These are phyloP conservation scores for Fragilariopsis cylindrus DNA, from an alignment of 108 stramenopile species.

Conservation along the genomic window DNA sequence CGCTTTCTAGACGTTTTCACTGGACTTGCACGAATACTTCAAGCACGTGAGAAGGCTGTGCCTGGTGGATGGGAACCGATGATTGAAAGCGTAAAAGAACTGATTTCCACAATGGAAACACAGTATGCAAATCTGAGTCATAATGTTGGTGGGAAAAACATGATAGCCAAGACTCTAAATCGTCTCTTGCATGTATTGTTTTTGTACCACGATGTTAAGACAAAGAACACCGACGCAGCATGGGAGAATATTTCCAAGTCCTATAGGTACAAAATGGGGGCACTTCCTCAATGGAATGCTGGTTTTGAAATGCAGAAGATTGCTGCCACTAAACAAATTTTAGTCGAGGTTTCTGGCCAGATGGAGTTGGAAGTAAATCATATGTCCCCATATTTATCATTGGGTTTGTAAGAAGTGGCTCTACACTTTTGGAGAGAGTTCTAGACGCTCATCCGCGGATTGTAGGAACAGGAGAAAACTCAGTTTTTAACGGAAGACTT, in stretches of 20 bases:
- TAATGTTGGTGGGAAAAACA: constrained; percentile 4
- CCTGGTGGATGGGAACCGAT: constrained; percentile 61
- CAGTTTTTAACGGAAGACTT: constrained; percentile 82
- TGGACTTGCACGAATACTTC: constrained; percentile 64
- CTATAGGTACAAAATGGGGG: constrained; percentile 69
- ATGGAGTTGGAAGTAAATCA: constrained; percentile 57
- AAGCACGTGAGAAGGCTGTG: constrained; percentile 64
- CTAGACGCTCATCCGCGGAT: constrained; percentile 83
- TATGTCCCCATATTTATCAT: constrained; percentile 81
- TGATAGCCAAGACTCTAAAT: constrained; percentile 53
- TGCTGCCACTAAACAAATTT: constrained; percentile 59
- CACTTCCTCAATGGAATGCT: constrained; percentile 53
- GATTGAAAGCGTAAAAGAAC: constrained; percentile 32
- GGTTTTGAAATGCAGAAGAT: constrained; percentile 58
- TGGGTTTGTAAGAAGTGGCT: constrained; percentile 86
- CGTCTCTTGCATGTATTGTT: constrained; percentile 76
- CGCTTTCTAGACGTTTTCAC: constrained; percentile 64
- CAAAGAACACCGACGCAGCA: constrained; percentile 60
- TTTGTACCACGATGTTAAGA: constrained; percentile 77
- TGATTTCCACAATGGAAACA: constrained; percentile 42
- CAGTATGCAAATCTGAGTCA: not conserved
- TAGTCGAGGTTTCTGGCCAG: constrained; percentile 62
- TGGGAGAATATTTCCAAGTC: constrained; percentile 63
- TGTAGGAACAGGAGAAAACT: constrained; percentile 88
- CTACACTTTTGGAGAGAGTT: constrained; percentile 83